Percentiles rank a stretch among this genome's conserved stretches.
These are phyloP conservation scores for Cryptococcus hybrid DNA, from an alignment of 1,284 basidiomycete genomes.

Conservation along the genomic window DNA sequence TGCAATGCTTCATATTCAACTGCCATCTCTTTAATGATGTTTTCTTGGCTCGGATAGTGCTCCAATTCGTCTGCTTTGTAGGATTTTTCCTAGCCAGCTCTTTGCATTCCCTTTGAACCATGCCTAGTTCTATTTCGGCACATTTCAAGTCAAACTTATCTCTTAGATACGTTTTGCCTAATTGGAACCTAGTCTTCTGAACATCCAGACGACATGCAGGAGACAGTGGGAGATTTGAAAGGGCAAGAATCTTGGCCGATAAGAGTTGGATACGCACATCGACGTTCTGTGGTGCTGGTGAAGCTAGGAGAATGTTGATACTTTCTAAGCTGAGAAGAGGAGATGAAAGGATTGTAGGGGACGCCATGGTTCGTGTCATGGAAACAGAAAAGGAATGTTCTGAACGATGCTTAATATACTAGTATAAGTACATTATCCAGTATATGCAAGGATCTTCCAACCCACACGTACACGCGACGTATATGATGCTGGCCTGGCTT, in stretches of 20 bases:
- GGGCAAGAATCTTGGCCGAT: conserved; percentile 28
- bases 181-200: conserved; percentile 19
- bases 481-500: background rate
- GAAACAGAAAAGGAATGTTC: too few relatives aligned
- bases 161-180: conserved; percentile 19
- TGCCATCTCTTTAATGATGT: background rate
- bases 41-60: background rate
- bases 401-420: too few relatives aligned
- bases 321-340: conserved; percentile 20
- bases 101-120: conserved; percentile 25
- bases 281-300: conserved; percentile 1
- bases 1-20: background rate
- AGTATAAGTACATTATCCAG: too few relatives aligned
- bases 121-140: conserved; percentile 25
- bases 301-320: conserved; percentile 21
- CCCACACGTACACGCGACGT: background rate
- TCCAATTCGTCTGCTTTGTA: background rate
- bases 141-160: conserved; percentile 12
- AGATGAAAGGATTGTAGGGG: conserved; percentile 3
- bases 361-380: too few relatives aligned
- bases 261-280: conserved; percentile 30
- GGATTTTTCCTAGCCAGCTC: background rate
- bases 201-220: conserved; percentile 8
- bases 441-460: too few relatives aligned
- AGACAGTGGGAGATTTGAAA: conserved; percentile 9